Evolutionary conservation across 2,329 filamentous ascomycete species (phyloP), one percentile per base, ranked within the genome.

Genomic region (Fusarium annulatum): DNA sequence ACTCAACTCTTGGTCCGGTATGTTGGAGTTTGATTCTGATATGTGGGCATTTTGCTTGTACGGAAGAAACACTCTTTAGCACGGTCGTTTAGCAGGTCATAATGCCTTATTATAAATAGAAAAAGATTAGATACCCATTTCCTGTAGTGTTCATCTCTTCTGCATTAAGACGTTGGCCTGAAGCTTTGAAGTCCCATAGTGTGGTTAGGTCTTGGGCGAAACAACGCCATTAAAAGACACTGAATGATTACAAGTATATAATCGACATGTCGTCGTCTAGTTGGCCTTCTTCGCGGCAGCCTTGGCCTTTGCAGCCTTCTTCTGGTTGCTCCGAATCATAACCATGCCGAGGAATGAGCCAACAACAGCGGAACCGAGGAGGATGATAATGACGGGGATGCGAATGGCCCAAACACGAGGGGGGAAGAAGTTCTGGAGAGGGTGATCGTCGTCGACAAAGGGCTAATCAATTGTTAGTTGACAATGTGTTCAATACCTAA

Each of bases 361-460:
- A 70, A 99, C 96, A 68, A 99, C 95, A 67, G 96, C 95, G 69
- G 92, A 95, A 74, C 93, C 95, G 76, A 99, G 88, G 52, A 99
- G 91, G 73, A 98, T 92, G 77, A 99, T 91, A 82, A 99, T 97
- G 79, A 99, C 96, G 77, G 96, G 96, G 80, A 99, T 96, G 83
- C 96, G 95, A 82, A 99, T 97, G 69, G 96, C 96, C 96, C 96
- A 99, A 82, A 97, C 95, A 82, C 96, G 95, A 52, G 96, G 96
- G 71, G 94, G 96, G 87, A 99, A 99, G 86, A 98, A 89, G 82
- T 93, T 93, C 82, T 99, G 96, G 67, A 98, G 92, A 64, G 94
- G 92, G 84, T 99, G 96, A 82, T 94, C 94, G 65, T 93, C 90
- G 84, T 99, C 96, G 84, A 99, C 96, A 84, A 99, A 99, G 82